Evolutionary conservation across 441 rosid genomes (phyloP), one percentile per base, ranked within the genome.

Genomic region (Gossypium aridum): DNA sequence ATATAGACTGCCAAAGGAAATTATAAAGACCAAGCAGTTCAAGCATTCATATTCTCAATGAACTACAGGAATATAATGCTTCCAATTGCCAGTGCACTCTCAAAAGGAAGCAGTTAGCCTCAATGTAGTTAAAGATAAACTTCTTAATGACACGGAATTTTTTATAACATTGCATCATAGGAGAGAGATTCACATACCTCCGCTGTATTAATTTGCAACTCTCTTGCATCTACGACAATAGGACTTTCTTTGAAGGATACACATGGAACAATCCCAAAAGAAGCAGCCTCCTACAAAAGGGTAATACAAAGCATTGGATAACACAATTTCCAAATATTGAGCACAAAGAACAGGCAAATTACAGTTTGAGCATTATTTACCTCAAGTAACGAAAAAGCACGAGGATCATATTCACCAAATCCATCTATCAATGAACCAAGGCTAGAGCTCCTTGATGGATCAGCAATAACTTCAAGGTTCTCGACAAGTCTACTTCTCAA

Each of bases 401-500:
- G 84, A 74, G 98, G 91, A 78, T 95, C 99, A 61, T 90, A 95
- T 83, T 95, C 98, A 77, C 92, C 99, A 84, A 92, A 95, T 76
- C 98, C 98, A 74, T 94, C 99, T 4, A 94, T 83, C 73, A 92
- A 75, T 23, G 97, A 87, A 79, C 85, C 82, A 39, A 91, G 86
- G 75, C 87, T 89, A 39, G 85, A 84, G 76, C 57, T 64, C 80
- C 76, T 88, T 78, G 92, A 81, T 22, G 90, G 37, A 57, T 87
- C 86, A 45, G 76, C 81, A 79, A 75, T 79, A 66, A 88, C 82
- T 77, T 86, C 91, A 71, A 91, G 78, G 82, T 83, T 87, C 77
- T 92, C 97, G n/a, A 92, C 75, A 34, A 92, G 84, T 78, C 79
- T 87, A 64, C 72, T 76, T 84, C 87, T 90, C 77, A 91, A 69